Evolutionary conservation across 176 grass and related monocot species (phyloP), one percentile per base, ranked within the genome.

Genomic region (Olyra latifolia): DNA sequence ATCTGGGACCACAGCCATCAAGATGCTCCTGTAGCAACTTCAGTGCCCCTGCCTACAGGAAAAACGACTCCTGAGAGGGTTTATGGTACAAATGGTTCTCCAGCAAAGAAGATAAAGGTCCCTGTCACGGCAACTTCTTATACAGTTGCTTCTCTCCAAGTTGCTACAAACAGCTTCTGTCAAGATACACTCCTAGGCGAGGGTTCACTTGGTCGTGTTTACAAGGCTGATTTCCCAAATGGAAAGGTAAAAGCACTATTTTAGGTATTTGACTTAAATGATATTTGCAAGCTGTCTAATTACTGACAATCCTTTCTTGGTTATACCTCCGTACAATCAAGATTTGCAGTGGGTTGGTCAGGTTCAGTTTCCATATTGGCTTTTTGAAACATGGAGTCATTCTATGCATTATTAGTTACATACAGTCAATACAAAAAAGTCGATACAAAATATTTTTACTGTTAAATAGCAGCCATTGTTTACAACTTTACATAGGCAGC

Each of bases 121-220:
- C 79, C 88, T n/a, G 84, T 89, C 65, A 85, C 71, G 24, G 87
- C 77, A 61, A 87, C 76, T 71, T 88, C 93, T 35, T 93, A 99
- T 76, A 93, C 97, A 35, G 91, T 99, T 69, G 86, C 97, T 69
- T 84, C 97, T 60, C 97, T 99, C 60, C 97, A 99, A 93, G 81
- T 95, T 82, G 97, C 87, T 29, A 96, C 97, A 5, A 93, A 93
- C 60, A 99, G 97, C 69, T 99, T 99, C 74, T 91, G 88, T 43
- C 97, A 99, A 84, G 97, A 99, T 79, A 74, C 81, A 49, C 97
- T 99, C 59, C 69, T 99, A n/a, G 93, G 97, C 32, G 93, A 99
- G 83, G 97, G 97, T 60, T 99, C 97, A 1, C 66, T 99, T 48
- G 97, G 97, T 52, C 93, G 91, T 71, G 97, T 99, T 66, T 99